A percentile compares a stretch with the other conserved stretches of the same genome.
Evolutionary conservation across 1,139 yeast species (phyloP).

Genomic region (Pichia terricola): DNA sequence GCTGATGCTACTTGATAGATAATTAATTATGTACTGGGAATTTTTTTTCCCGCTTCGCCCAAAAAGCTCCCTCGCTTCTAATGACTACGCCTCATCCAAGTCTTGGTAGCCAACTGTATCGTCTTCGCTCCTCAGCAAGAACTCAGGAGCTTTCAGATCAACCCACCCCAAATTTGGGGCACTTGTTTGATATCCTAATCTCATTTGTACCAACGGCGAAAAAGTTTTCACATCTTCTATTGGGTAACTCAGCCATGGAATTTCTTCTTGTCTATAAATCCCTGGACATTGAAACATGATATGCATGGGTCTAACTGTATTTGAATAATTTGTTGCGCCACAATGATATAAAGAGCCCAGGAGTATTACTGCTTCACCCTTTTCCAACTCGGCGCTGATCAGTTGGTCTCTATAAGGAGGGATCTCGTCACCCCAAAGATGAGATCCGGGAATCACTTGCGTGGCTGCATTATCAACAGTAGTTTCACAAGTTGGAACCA

Average conservation of each 20-base stretch:
- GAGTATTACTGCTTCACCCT: slow-evolving; percentile 13
- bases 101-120: slow-evolving; percentile 10
- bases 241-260: slow-evolving; percentile 9
- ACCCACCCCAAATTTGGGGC: slow-evolving; percentile 15
- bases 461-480: slow-evolving; percentile 24
- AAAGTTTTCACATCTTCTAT: slow-evolving; percentile 12
- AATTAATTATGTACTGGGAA: background rate
- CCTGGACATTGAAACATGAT: slow-evolving; percentile 14
- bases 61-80: too few relatives aligned
- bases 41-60: too few relatives aligned
- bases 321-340: slow-evolving; percentile 11
- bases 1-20: too few relatives aligned
- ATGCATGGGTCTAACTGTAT: slow-evolving; percentile 12
- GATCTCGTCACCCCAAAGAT: slow-evolving; percentile 19
- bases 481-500: slow-evolving; percentile 20
- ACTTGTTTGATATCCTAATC: slow-evolving; percentile 11
- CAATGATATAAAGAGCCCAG: slow-evolving; percentile 14
- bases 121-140: slow-evolving; percentile 2
- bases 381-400: slow-evolving; percentile 10
- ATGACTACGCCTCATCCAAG: slow-evolving; percentile 9
- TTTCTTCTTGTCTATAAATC: slow-evolving; percentile 12
- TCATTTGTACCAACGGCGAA: slow-evolving; percentile 7
- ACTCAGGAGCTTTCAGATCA: slow-evolving; percentile 11
- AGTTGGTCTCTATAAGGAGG: slow-evolving; percentile 12
- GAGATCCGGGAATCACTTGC: slow-evolving; percentile 22